Evolutionary conservation across 83 land plant genomes (phyloP).

Genomic region (Picea abies): DNA sequence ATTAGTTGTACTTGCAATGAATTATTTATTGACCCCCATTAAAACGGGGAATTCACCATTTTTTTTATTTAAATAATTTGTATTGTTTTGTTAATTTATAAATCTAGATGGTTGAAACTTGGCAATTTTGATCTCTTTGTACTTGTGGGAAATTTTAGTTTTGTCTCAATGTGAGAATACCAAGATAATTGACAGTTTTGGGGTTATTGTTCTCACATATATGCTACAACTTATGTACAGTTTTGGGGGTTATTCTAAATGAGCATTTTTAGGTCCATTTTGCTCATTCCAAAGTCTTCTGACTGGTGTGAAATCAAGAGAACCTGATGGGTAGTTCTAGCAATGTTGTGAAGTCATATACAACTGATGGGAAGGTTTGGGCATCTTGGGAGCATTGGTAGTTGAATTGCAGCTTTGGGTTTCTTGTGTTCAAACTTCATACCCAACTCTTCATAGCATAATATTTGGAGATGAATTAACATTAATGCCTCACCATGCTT

Average conservation of each 20-base stretch:
- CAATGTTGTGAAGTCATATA: background rate
- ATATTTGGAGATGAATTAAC: too few relatives aligned
- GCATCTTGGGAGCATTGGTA: background rate
- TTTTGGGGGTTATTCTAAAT: background rate
- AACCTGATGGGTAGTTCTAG: background rate
- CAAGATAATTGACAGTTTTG: background rate
- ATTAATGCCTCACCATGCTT: too few relatives aligned
- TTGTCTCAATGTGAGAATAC: background rate
- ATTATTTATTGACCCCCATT: too few relatives aligned
- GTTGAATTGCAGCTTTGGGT: background rate
- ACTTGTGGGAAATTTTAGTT: background rate
- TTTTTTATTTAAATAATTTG: too few relatives aligned
- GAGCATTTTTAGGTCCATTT: background rate
- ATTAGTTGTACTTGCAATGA: too few relatives aligned
- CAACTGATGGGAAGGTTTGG: background rate
- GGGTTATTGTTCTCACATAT: background rate
- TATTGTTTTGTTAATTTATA: too few relatives aligned
- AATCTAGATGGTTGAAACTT: too few relatives aligned
- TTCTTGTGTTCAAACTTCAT: too few relatives aligned
- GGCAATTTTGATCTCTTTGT: too few relatives aligned
- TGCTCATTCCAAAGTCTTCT: background rate
- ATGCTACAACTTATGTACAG: background rate
- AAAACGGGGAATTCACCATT: too few relatives aligned
- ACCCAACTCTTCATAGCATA: too few relatives aligned
- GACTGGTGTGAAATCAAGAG: background rate